These are phyloP conservation scores for Dipodascus albidus DNA, from an alignment of 805 yeast species.

Conservation along the genomic window DNA sequence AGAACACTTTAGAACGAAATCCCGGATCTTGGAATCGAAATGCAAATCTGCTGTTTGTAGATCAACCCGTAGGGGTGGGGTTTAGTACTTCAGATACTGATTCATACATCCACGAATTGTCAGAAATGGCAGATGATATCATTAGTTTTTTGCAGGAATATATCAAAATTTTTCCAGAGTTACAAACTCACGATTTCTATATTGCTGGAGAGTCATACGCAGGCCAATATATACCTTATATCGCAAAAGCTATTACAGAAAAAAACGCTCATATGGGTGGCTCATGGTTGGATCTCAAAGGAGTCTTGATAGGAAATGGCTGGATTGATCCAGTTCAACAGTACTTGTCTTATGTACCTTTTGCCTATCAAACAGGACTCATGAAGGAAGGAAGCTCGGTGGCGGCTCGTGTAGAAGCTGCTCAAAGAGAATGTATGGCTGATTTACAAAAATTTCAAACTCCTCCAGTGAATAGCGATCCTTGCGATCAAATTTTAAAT, in stretches of 20 bases:
- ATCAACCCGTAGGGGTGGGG: conserved; percentile 94
- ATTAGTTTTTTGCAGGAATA: conserved; percentile 54
- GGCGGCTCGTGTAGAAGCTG: conserved; percentile 13
- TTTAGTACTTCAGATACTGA: conserved; percentile 50
- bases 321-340: conserved; percentile 89
- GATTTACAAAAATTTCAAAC: conserved; percentile 16
- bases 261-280: conserved; percentile 27
- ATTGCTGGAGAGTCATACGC: conserved; percentile 96
- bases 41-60: conserved; percentile 75
- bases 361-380: conserved; percentile 46
- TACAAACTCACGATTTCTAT: conserved; percentile 47
- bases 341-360: conserved; percentile 70
- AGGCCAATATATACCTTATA: conserved; percentile 90
- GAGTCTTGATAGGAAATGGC: conserved; percentile 79
- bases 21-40: conserved; percentile 75
- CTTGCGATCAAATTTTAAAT: conserved; percentile 33
- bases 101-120: conserved; percentile 28
- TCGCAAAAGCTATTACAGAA: conserved; percentile 51
- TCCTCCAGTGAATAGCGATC: conserved; percentile 15
- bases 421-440: conserved; percentile 18
- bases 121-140: conserved; percentile 50
- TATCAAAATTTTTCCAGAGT: conserved; percentile 64
- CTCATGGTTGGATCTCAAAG: conserved; percentile 37
- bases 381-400: conserved; percentile 26
- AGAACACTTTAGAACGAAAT: conserved; percentile 37